Base-by-base conservation (phyloP, 306 rosid genomes). In the Vigna mungo region DNA sequence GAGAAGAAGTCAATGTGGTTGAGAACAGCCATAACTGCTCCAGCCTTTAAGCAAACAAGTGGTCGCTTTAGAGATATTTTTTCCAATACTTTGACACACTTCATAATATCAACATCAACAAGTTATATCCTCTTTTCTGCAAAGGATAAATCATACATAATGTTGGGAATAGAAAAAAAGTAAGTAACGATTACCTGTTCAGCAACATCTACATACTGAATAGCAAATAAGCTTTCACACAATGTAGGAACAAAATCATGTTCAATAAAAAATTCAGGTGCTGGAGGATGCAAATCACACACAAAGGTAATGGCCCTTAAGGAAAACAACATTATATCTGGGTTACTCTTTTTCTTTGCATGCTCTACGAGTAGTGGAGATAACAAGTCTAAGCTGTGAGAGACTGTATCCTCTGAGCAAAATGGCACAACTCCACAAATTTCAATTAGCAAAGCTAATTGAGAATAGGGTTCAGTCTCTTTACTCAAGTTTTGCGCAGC, bases 21-120 rank as follows among this genome's bases (percentile, higher is more conserved):
- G 43, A 96, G 83, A 72, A 90, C 99, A 61, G 99, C 98, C 96
- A 93, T 93, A 56, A 90, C 85, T 61, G 94, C 92, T 74, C 99
- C 98, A 13, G 88, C 94, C 87, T 85, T 90, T 81, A 96, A 85
- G 89, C 99, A 96, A 15, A 93, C 97, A 46, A 88, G 93, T 13
- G 99, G 98, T 70, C 93, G 99, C 78, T 87, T 97, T 64, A 87
- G 92, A 4, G 99, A 96, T 84, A 96, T 93, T 87, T 91, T 93
- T 88, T 93, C 99, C 88, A 96, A 86, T 70, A 97, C 97, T 93
- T 87, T 91, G 80, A 96, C 82, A 83, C 99, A 93, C 99, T 96
- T 75, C 80, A 88, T 47, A 16, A 70, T 53, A 44, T 71, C 68
- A 74, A 69, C 51, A 77, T 36, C 71, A 51, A 74, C 7, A 67